Percentiles rank a stretch among this genome's conserved stretches.
These are phyloP conservation scores for Rhazya stricta DNA, from an alignment of 257 asterid species.

Conservation along the genomic window DNA sequence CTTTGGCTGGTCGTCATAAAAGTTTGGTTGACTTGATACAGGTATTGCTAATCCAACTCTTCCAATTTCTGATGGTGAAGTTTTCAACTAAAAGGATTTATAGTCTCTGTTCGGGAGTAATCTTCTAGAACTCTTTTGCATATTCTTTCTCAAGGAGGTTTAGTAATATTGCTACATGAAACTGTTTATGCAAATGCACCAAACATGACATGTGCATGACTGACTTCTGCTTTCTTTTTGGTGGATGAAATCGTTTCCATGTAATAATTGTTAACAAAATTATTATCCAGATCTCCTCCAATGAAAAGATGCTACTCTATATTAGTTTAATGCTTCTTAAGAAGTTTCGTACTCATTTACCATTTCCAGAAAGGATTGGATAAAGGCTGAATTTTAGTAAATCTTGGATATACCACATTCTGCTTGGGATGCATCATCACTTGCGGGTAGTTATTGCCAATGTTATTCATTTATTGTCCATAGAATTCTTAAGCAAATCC, in stretches of 20 bases:
- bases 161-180: neutral
- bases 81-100: constrained; percentile 4
- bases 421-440: neutral
- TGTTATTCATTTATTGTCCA: neutral
- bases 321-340: neutral
- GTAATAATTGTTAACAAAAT: neutral
- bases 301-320: neutral
- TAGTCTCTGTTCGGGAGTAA: neutral
- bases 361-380: neutral
- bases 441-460: neutral
- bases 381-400: neutral
- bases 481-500: neutral
- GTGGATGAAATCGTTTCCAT: neutral
- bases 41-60: constrained; percentile 31
- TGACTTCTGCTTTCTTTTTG: neutral
- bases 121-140: neutral
- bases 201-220: neutral
- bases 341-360: neutral
- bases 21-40: constrained; percentile 71
- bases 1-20: constrained; percentile 51
- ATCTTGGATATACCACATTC: neutral
- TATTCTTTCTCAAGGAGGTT: neutral
- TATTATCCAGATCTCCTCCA: neutral
- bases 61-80: neutral
- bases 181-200: neutral